Percentiles rank a stretch among this genome's conserved stretches.
phyloP scores from a whole-genome alignment of 2,329 filamentous ascomycete species.

The Aspergillus pseudonomiae region DNA sequence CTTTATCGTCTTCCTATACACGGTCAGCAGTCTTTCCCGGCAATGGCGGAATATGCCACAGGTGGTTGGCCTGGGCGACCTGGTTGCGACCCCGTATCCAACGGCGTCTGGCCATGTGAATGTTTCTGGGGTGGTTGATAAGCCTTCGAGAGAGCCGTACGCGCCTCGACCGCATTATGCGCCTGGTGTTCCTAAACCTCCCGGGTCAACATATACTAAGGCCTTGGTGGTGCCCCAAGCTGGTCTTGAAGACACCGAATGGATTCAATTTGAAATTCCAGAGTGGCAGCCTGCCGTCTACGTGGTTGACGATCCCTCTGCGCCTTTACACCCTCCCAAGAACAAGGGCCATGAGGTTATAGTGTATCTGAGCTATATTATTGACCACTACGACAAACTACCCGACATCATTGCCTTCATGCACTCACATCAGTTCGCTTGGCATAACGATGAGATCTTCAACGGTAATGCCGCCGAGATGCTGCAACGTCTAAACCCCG shows the following conservation, averaged over 20 bases:
- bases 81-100: slow-evolving; percentile 20
- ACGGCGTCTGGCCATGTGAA: slow-evolving; percentile 20
- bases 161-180: slow-evolving; percentile 36
- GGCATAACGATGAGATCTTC: slow-evolving; percentile 63
- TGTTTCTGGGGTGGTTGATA: slow-evolving; percentile 17
- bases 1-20: slow-evolving; percentile 33
- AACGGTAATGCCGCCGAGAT: slow-evolving; percentile 54
- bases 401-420: slow-evolving; percentile 63
- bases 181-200: slow-evolving; percentile 45
- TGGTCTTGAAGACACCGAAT: slow-evolving; percentile 55
- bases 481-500: slow-evolving; percentile 55
- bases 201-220: slow-evolving; percentile 56
- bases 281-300: slow-evolving; percentile 54
- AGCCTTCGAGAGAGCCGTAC: slow-evolving; percentile 23
- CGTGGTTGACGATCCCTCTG: slow-evolving; percentile 55
- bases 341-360: slow-evolving; percentile 67
- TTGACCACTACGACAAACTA: slow-evolving; percentile 63
- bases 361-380: slow-evolving; percentile 64
- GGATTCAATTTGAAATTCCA: slow-evolving; percentile 58
- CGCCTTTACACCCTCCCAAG: slow-evolving; percentile 55
- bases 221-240: slow-evolving; percentile 58
- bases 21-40: slow-evolving; percentile 32
- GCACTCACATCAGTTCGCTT: slow-evolving; percentile 59
- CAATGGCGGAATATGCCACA: slow-evolving; percentile 41
- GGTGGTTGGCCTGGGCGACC: slow-evolving; percentile 42